A percentile compares a stretch with the other conserved stretches of the same genome.
Conservation (phyloP, 345 rosid species). For the Citrus hindsii region DNA sequence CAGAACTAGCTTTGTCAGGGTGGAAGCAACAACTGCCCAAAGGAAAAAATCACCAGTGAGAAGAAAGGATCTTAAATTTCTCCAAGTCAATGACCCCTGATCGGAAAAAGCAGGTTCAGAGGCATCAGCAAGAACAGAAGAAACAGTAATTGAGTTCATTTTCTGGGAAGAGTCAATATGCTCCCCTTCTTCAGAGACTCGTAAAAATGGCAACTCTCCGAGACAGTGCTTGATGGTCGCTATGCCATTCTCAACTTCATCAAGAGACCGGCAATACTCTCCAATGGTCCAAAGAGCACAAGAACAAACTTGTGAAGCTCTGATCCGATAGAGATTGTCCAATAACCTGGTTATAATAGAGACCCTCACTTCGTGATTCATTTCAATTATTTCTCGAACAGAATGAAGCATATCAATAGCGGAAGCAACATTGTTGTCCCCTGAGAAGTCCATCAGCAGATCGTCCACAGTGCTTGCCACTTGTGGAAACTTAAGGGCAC, state of each 20-base stretch:
- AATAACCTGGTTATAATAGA: conserved; percentile 75
- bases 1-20: conserved; percentile 83
- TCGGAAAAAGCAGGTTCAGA: conserved; percentile 80
- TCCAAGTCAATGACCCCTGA: conserved; percentile 69
- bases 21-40: conserved; percentile 94
- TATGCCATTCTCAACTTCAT: conserved; percentile 83
- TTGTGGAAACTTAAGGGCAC: conserved; percentile 86
- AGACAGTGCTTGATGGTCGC: conserved; percentile 80
- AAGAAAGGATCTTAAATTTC: conserved; percentile 83
- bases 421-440: conserved; percentile 83
- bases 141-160: conserved; percentile 51
- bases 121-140: conserved; percentile 84
- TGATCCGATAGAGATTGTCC: conserved; percentile 85
- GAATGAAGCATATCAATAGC: conserved; percentile 72
- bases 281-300: conserved; percentile 94
- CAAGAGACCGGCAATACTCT: conserved; percentile 78
- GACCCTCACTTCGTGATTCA: conserved; percentile 73
- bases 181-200: conserved; percentile 65
- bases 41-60: conserved; percentile 95
- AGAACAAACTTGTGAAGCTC: conserved; percentile 80
- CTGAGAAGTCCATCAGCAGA: conserved; percentile 84
- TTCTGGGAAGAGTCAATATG: conserved; percentile 56
- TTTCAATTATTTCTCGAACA: conserved; percentile 82
- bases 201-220: conserved; percentile 80
- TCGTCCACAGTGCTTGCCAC: conserved; percentile 90